Conservation (phyloP, 768 basidiomycete species). For the Boletus sp. region DNA sequence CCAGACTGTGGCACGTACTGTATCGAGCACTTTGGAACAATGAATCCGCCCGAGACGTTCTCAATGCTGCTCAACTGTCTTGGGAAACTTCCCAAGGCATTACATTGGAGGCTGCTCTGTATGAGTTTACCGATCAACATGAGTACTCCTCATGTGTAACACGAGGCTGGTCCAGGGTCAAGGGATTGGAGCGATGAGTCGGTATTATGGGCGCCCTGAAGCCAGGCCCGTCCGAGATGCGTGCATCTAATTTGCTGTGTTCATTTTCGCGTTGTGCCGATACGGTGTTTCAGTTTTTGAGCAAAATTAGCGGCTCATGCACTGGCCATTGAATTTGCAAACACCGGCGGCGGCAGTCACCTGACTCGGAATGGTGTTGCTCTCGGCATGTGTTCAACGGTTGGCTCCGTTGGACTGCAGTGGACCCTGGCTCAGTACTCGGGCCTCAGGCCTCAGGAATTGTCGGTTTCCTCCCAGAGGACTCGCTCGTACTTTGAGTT, state of each 20-base stretch:
- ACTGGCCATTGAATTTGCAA: too few relatives aligned
- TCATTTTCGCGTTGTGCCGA: not conserved
- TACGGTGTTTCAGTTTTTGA: too few relatives aligned
- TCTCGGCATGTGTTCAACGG: too few relatives aligned
- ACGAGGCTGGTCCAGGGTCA: not conserved
- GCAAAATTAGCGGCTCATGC: not conserved
- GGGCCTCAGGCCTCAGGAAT: too few relatives aligned
- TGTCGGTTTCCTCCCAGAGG: too few relatives aligned
- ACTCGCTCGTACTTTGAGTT: too few relatives aligned
- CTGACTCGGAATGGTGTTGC: too few relatives aligned
- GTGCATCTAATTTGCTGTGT: not conserved
- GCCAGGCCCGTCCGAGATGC: too few relatives aligned
- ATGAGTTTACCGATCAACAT: conserved; percentile 8
- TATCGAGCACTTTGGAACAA: not conserved
- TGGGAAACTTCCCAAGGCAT: not conserved
- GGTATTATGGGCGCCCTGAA: too few relatives aligned
- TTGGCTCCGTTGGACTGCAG: too few relatives aligned
- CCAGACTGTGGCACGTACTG: not conserved
- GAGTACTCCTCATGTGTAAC: conserved; percentile 19
- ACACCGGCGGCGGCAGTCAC: too few relatives aligned
- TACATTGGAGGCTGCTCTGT: not conserved
- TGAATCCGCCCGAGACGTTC: not conserved
- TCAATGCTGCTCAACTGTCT: conserved; percentile 1
- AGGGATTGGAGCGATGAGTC: not conserved
- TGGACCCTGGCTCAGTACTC: too few relatives aligned